phyloP scores from a whole-genome alignment of 2,329 filamentous ascomycete species.

The Phyllosticta citribraziliensis region DNA sequence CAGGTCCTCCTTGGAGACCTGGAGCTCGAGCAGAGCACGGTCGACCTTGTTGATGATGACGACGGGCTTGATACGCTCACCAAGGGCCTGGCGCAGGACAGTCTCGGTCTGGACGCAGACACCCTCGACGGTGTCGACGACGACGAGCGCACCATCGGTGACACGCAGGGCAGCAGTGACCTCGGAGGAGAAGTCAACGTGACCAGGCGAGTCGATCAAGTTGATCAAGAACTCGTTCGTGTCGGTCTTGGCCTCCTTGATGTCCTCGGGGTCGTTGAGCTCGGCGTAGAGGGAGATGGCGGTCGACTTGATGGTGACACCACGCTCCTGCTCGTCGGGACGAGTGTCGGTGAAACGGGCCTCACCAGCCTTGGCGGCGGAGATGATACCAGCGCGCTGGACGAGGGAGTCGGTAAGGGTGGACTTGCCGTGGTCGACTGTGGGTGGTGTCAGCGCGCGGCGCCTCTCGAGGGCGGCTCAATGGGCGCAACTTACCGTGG shows the following conservation, averaged over 20 bases:
- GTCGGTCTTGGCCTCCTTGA: constrained; percentile 72
- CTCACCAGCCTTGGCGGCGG: constrained; percentile 92
- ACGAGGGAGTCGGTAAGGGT: constrained; percentile 98
- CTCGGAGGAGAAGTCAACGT: constrained; percentile 99
- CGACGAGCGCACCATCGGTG: constrained; percentile 97
- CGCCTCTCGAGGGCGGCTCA: not conserved
- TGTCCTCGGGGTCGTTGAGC: constrained; percentile 69
- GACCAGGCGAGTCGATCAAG: constrained; percentile 98
- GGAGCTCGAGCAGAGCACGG: constrained; percentile 96
- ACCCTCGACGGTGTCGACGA: constrained; percentile 99
- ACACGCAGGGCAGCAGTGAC: constrained; percentile 99
- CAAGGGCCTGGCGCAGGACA: constrained; percentile 94
- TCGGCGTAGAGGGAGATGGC: constrained; percentile 96
- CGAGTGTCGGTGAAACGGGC: constrained; percentile 94
- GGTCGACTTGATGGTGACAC: constrained; percentile 99
- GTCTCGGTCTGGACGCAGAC: constrained; percentile 99
- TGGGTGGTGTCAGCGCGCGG: constrained; percentile 10
- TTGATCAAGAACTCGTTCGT: constrained; percentile 99
- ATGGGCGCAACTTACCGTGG: constrained; percentile 53
- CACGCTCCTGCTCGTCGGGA: constrained; percentile 96
- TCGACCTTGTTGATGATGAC: constrained; percentile 99
- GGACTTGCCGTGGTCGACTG: constrained; percentile 98
- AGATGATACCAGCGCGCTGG: constrained; percentile 99
- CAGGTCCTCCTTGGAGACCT: constrained; percentile 96
- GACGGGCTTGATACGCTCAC: constrained; percentile 99